Base-by-base conservation (phyloP, 306 rosid species). In the Amphicarpaea edgeworthii region DNA sequence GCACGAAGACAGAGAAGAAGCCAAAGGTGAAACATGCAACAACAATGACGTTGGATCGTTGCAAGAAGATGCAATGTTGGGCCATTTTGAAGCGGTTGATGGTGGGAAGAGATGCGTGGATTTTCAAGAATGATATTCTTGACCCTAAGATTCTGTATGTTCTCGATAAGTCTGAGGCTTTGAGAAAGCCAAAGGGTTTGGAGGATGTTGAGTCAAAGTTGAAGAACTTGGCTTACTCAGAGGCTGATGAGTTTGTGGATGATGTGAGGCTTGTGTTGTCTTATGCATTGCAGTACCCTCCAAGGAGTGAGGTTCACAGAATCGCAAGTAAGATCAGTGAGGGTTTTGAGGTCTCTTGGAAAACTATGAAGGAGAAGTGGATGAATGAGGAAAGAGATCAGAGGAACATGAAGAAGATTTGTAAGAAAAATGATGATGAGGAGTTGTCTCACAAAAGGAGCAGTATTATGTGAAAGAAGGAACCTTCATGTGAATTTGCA, bases 1-100 rank as follows among this genome's bases (percentile, higher is more conserved):
- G 37, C 37, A 30, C 0, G 0, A 4, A 30, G 0, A 30, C 6
- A 30, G 37, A 30, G 4, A 30, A 4, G 7, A 30, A 30, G 37
- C 37, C 0, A 30, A 30, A 30, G 34, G 30, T 15, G 8, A 4
- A 2, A 0, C 0, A 14, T 4, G 34, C 5, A 30, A 30, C 5
- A 6, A 30, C 5, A 30, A 30, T 30, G 34, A 30, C 6, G 7
- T 46, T 75, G 71, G 51, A 68, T 1, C 5, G 7, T 12, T 5
- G 1, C 3, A 67, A 41, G 6, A 81, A 61, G 58, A 45, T 67
- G 58, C 76, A 75, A 8, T 74, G 84, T 40, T 47, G 77, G 72
- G 47, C 11, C 5, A 34, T 58, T 0, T 10, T 81, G 77, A 81
- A 74, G 49, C 68, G 72, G 9, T 68, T 81, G 47, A 68, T 67